Evolutionary conservation across 2,329 filamentous ascomycete genomes (phyloP), one percentile per base, ranked within the genome.

Genomic region (Albophoma yamanashiensis): DNA sequence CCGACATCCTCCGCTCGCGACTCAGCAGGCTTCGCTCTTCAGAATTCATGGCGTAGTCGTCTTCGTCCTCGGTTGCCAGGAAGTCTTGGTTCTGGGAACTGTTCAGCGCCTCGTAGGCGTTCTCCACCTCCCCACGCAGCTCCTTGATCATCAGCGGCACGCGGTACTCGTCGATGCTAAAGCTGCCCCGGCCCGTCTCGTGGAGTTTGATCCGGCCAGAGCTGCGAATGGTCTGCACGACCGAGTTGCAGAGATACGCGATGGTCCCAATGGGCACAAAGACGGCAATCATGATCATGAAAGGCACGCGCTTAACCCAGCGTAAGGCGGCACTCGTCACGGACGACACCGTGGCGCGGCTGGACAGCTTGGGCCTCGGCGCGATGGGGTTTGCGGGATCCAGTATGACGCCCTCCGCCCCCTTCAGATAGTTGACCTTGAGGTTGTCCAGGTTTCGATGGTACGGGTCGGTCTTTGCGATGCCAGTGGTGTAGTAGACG

Each of bases 401-500:
- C 22, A 97, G 74, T 27, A 97, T 79, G 11, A 95, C 86, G 57
- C 88, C 79, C 45, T 87, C 85, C 66, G 90, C 93, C 31, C 87
- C 90, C 40, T 84, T 75, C 1, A 93, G 71, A 67, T 89, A 95
- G 68, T 90, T 90, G 65, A 91, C 77, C 27, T 87, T 84, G 62
- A 93, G 71, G 5, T 81, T 83, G 25, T 87, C 82, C 20, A 89
- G 70, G 64, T 92, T 80, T 15, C 36, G 20, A 0, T 80, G 80
- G 69, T 86, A 97, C 0, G 92, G 92, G 67, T 97, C 90, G 0
- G 81, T 89, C 67, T 86, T 86, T 31, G 87, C 81, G 55, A 97
- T 91, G 25, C 80, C 81, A 0, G 91, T 90, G 0, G 93, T 97
- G 71, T 93, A 96, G 74, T 89, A 91, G 0, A 88, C 84, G 5